Percentiles rank a stretch among this genome's conserved stretches.
Evolutionary conservation across 78 protist genomes (phyloP).

Genomic region (Polysphondylium violaceum): DNA sequence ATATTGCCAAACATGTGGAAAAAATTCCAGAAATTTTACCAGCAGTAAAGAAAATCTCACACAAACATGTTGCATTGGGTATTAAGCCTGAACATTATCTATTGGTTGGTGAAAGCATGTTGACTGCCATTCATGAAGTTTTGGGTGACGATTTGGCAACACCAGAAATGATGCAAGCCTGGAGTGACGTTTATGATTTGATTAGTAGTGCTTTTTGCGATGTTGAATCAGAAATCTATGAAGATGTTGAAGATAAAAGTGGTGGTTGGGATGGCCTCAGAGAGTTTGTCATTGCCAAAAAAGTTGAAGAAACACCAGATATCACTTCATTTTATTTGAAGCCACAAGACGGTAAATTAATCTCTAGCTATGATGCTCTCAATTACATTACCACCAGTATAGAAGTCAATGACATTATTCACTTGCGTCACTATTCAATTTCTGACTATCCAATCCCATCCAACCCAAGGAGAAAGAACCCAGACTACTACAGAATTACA

Average conservation of each 20-base stretch:
- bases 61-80: conserved; percentile 16
- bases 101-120: conserved; percentile 21
- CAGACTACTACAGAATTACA: conserved; percentile 28
- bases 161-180: conserved; percentile 24
- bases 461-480: no score
- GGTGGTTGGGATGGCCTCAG: conserved; percentile 48
- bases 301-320: not conserved
- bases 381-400: conserved; percentile 11
- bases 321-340: conserved; percentile 14
- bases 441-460: conserved; percentile 34
- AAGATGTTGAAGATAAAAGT: not conserved
- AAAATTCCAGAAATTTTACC: conserved; percentile 13
- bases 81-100: conserved; percentile 25
- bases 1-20: conserved; percentile 17
- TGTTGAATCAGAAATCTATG: conserved; percentile 26
- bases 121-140: conserved; percentile 1
- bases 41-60: conserved; percentile 26
- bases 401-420: not conserved
- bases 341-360: conserved; percentile 3
- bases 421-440: conserved; percentile 23
- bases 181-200: conserved; percentile 21
- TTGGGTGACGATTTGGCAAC: conserved; percentile 28
- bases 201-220: conserved; percentile 17
- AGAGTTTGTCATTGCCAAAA: conserved; percentile 12
- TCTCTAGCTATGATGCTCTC: not conserved